phyloP scores from a whole-genome alignment of 352 stramenopile species.

The Phytophthora citrophthora region DNA sequence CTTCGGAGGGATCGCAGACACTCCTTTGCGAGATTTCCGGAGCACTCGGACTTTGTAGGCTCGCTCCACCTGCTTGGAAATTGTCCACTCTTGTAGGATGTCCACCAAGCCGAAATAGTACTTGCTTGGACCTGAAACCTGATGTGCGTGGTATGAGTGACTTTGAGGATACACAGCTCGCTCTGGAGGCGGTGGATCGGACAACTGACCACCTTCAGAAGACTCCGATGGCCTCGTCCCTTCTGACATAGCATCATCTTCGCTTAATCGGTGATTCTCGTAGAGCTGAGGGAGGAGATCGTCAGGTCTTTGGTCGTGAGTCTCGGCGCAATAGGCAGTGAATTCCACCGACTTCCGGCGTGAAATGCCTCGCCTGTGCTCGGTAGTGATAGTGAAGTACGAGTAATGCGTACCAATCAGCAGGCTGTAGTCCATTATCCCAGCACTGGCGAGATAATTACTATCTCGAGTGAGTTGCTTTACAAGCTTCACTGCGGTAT shows the following conservation, averaged over 20 bases:
- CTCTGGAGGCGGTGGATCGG: constrained; percentile 23
- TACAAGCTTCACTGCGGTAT: constrained; percentile 59
- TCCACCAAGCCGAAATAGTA: constrained; percentile 93
- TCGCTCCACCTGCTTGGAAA: constrained; percentile 79
- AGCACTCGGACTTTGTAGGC: constrained; percentile 87
- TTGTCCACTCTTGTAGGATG: constrained; percentile 89
- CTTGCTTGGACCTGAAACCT: constrained; percentile 82
- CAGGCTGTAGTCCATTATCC: constrained; percentile 94
- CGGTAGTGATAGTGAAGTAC: constrained; percentile 76
- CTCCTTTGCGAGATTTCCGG: constrained; percentile 67
- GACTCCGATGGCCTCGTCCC: constrained; percentile 34
- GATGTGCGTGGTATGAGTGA: constrained; percentile 74
- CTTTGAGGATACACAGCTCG: constrained; percentile 36
- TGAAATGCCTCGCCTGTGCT: constrained; percentile 35
- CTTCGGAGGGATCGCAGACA: constrained; percentile 77
- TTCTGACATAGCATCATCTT: constrained; percentile 32
- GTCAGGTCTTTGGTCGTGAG: constrained; percentile 27
- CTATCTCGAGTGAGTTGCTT: constrained; percentile 86
- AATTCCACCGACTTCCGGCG: constrained; percentile 41
- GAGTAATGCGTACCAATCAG: constrained; percentile 89
- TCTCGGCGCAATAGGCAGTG: constrained; percentile 33
- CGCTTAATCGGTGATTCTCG: constrained; percentile 30
- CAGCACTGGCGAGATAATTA: constrained; percentile 81
- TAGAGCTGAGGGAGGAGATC: constrained; percentile 56
- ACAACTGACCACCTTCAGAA: constrained; percentile 23